Conservation (phyloP, 2,329 filamentous ascomycete species). For the Aureobasidium subglaciale region DNA sequence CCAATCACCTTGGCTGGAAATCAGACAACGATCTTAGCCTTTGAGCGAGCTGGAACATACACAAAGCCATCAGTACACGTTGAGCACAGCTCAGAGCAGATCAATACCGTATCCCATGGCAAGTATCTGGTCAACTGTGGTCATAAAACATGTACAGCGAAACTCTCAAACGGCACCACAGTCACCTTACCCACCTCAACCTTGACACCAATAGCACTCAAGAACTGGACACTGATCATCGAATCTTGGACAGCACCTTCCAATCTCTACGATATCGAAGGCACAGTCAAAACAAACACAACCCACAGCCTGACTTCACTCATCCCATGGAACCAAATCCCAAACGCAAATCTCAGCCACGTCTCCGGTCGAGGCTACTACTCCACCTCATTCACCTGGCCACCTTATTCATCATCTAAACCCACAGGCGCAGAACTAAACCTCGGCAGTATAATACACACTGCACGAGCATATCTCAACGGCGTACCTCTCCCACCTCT, state of each 20-base stretch:
- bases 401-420: slow-evolving; percentile 15
- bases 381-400: slow-evolving; percentile 27
- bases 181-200: slow-evolving; percentile 18
- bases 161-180: slow-evolving; percentile 16
- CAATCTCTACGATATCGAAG: slow-evolving; percentile 25
- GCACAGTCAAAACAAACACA: slow-evolving; percentile 25
- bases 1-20: slow-evolving; percentile 33
- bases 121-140: too few species aligned
- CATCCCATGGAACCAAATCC: slow-evolving; percentile 31
- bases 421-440: slow-evolving; percentile 23
- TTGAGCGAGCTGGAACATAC: slow-evolving; percentile 18
- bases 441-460: slow-evolving; percentile 26
- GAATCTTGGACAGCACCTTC: slow-evolving; percentile 35
- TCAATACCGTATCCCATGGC: not conserved
- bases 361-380: slow-evolving; percentile 32
- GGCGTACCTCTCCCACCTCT: slow-evolving; percentile 25
- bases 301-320: slow-evolving; percentile 28
- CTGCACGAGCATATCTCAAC: slow-evolving; percentile 27
- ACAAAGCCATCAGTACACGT: slow-evolving; percentile 3
- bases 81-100: not conserved
- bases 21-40: slow-evolving; percentile 35
- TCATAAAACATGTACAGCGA: not conserved
- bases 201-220: slow-evolving; percentile 22
- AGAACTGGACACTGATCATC: slow-evolving; percentile 31
- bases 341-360: slow-evolving; percentile 22